Base-by-base conservation (phyloP, 2,329 filamentous ascomycete genomes). In the Fusarium sp. region DNA sequence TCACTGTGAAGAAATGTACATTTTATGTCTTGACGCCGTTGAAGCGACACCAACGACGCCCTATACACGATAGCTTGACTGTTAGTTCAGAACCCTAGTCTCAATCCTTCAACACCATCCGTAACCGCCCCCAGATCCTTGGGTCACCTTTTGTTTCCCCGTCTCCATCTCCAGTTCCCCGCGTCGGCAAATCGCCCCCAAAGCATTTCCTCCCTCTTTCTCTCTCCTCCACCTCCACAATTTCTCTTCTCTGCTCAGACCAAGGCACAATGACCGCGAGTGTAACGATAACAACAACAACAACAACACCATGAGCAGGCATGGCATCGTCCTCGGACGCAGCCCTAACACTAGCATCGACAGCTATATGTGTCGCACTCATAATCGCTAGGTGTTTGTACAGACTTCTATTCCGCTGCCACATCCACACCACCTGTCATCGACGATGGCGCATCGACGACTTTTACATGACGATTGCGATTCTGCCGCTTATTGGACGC, bases 381-480 rank as follows among this genome's bases (percentile, higher is more conserved):
- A 79, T 79, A 42, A 37, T 78, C 55, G 64, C 70, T 27, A 78
- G 78, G 49, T 77, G 76, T 48, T 33, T 67, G 32, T 79, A 79
- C 60, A 77, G 78, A 20, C 23, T 77, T 12, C 20, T 79, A 4
- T 74, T 64, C 54, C 76, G 75, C 20, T 79, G 78, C 60, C 67
- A 69, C 23, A 59, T 72, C 13, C 78, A 79, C 65, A 52, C 46
- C 14, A 71, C 73, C 27, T 79, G 78, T 62, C 78, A 79, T 53
- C 76, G 78, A 2, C 73, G 54, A 20, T 79, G 78, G 78, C 78
- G 76, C 64, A 69, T 70, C 67, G 78, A 79, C 64, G 78, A 79
- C 50, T 73, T 76, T 35, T 79, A 78, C 71, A 79, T 79, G 76
- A 77, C 76, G 18, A 67, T 79, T 11, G 77, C 78, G 7, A 69